Percentiles rank a stretch among this genome's conserved stretches.
Conservation (phyloP, 2,329 filamentous ascomycete species). For the Bipolaris cookei region DNA sequence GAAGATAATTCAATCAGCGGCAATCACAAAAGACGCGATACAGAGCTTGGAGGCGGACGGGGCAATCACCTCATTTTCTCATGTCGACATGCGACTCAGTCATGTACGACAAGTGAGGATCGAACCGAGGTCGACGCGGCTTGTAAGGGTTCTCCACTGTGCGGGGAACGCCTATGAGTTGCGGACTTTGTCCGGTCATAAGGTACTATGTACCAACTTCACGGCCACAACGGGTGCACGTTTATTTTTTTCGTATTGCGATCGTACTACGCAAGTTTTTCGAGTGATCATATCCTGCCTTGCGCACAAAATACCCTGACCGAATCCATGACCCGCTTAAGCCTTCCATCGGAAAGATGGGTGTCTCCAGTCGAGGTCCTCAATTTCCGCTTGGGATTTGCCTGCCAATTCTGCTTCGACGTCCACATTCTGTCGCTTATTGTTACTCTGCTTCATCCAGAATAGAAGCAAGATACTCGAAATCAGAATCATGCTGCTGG, state of each 20-base stretch:
- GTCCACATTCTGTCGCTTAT: conserved; percentile 60
- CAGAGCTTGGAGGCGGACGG: not conserved
- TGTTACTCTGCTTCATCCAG: conserved; percentile 71
- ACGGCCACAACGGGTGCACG: not conserved
- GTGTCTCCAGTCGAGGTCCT: conserved; percentile 56
- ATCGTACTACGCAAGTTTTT: no score
- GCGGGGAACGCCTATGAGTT: conserved; percentile 12
- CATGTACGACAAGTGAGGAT: conserved; percentile 9
- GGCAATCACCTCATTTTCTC: not conserved
- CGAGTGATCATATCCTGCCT: no score
- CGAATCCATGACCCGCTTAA: conserved; percentile 17
- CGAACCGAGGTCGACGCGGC: conserved; percentile 18
- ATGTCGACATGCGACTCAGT: conserved; percentile 16
- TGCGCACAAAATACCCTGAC: no score
- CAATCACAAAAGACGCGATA: not conserved
- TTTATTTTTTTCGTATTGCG: not conserved
- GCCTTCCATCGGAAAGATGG: conserved; percentile 68
- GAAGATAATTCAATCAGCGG: not conserved
- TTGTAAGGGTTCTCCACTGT: conserved; percentile 3
- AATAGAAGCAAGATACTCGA: conserved; percentile 56
- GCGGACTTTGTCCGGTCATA: conserved; percentile 3
- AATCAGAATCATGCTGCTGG: conserved; percentile 63
- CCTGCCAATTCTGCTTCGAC: conserved; percentile 64
- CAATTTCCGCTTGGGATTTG: conserved; percentile 43
- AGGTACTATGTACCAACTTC: not conserved